Conservation (phyloP, 345 rosid genomes). For the Melaleuca alternifolia region DNA sequence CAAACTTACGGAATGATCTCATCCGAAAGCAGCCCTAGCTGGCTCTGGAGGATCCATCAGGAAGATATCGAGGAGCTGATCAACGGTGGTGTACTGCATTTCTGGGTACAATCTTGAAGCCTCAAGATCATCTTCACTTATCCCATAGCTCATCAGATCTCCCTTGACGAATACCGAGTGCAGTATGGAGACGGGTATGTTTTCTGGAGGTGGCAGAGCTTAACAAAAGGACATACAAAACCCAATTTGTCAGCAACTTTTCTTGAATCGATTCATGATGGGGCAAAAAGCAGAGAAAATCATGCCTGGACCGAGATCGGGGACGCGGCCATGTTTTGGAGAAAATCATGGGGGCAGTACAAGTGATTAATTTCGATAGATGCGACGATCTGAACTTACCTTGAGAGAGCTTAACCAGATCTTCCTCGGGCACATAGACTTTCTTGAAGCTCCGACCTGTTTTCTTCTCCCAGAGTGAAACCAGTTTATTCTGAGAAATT, state of each 20-base stretch:
- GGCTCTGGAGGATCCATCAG: constrained; percentile 10
- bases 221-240: not conserved
- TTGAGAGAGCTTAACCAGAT: constrained; percentile 21
- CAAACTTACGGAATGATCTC: not conserved
- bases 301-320: not conserved
- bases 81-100: not conserved
- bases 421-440: constrained; percentile 11
- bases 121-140: constrained; percentile 8
- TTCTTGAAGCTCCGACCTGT: constrained; percentile 16
- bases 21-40: not conserved
- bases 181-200: constrained; percentile 11
- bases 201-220: constrained; percentile 16
- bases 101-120: constrained; percentile 21
- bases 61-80: constrained; percentile 21
- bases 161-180: constrained; percentile 8
- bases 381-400: constrained; percentile 5
- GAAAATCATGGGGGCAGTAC: no score
- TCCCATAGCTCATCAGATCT: constrained; percentile 4
- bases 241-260: not conserved
- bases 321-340: not conserved
- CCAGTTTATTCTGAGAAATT: constrained; percentile 21
- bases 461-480: constrained; percentile 29
- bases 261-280: not conserved
- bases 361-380: not conserved
- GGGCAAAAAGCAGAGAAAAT: not conserved